Conservation (phyloP, 768 basidiomycete genomes). For the Boletales sp. region DNA sequence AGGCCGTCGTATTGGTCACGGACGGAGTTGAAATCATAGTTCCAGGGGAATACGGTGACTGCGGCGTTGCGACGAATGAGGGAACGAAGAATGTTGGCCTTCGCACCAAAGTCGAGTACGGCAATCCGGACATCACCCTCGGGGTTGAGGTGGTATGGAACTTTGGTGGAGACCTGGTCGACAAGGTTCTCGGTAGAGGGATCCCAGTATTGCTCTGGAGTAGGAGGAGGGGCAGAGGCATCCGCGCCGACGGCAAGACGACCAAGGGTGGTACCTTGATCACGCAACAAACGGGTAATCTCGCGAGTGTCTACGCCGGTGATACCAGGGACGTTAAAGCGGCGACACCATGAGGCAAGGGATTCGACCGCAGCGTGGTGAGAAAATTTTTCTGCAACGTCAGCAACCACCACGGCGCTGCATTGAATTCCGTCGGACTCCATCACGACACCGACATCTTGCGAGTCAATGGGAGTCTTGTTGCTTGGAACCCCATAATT, state of each 20-base stretch:
- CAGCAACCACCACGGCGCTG: slow-evolving; percentile 87
- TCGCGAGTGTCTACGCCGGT: slow-evolving; percentile 98
- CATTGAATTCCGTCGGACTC: slow-evolving; percentile 91
- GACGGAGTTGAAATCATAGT: slow-evolving; percentile 91
- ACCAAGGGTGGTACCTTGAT: slow-evolving; percentile 96
- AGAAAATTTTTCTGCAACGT: slow-evolving; percentile 92
- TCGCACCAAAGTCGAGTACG: slow-evolving; percentile 94
- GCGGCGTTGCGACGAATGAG: slow-evolving; percentile 88
- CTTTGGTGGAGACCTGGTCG: slow-evolving; percentile 85
- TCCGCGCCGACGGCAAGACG: slow-evolving; percentile 83
- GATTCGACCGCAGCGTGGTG: slow-evolving; percentile 95
- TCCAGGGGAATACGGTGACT: slow-evolving; percentile 96
- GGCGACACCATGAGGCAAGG: slow-evolving; percentile 88
- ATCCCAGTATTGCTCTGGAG: slow-evolving; percentile 82
- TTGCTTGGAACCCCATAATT: slow-evolving; percentile 97
- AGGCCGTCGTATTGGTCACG: slow-evolving; percentile 91
- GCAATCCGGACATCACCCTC: slow-evolving; percentile 87
- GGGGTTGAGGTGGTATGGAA: slow-evolving; percentile 82
- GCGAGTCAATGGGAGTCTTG: slow-evolving; percentile 61
- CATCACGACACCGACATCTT: slow-evolving; percentile 82
- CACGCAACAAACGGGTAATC: slow-evolving; percentile 87
- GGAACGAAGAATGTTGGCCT: slow-evolving; percentile 94
- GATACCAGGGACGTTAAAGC: slow-evolving; percentile 86
- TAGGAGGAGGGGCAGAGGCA: slow-evolving; percentile 54
- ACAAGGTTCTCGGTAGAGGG: slow-evolving; percentile 91